These are phyloP conservation scores for Hanseniaspora uvarum DNA, from an alignment of 1,139 yeast genomes.

Conservation along the genomic window DNA sequence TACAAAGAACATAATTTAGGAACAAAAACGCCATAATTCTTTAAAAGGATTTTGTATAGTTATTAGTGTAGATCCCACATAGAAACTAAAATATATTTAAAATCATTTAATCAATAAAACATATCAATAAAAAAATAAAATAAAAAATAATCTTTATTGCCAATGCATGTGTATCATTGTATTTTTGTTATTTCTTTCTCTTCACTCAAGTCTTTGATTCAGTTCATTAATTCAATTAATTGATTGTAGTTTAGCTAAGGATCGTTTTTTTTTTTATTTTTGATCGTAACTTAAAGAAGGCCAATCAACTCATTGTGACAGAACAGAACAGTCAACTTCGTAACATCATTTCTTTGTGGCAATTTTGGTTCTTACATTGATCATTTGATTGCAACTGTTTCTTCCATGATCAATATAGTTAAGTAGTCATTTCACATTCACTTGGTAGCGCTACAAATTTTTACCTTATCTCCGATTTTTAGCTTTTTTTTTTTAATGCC, in stretches of 20 bases:
- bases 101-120: not conserved
- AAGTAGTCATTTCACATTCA: not conserved
- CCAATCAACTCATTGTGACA: too few relatives aligned
- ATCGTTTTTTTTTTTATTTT: too few relatives aligned
- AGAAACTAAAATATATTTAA: not conserved
- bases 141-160: not conserved
- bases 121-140: not conserved
- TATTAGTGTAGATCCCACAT: not conserved
- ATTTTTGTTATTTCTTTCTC: not conserved
- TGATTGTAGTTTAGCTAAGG: too few relatives aligned
- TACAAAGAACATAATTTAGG: not conserved
- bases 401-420: not conserved
- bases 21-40: not conserved
- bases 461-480: not conserved
- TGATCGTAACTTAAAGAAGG: too few relatives aligned
- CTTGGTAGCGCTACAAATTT: not conserved
- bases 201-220: not conserved
- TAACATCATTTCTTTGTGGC: too few relatives aligned
- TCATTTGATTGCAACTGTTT: too few relatives aligned
- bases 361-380: too few relatives aligned
- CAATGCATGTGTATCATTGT: not conserved
- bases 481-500: not conserved
- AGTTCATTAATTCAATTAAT: not conserved
- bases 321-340: too few relatives aligned
- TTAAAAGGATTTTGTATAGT: not conserved